Percentiles rank a stretch among this genome's conserved stretches.
These are phyloP conservation scores for Echeveria elegans DNA, from an alignment of 164 flowering plant species.

Conservation along the genomic window DNA sequence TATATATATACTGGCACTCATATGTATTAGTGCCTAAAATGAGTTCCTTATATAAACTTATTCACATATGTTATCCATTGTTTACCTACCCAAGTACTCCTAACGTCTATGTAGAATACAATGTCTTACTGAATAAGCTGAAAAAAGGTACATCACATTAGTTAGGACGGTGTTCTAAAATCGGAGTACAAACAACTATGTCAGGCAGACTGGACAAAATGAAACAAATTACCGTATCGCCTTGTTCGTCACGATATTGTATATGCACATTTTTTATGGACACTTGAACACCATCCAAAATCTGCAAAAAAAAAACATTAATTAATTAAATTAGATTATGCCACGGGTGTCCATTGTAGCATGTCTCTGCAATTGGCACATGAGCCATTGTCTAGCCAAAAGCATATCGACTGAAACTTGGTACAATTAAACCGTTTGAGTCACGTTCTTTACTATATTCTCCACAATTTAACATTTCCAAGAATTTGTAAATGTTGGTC, in stretches of 20 bases:
- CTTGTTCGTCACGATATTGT: slow-evolving; percentile 30
- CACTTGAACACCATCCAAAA: slow-evolving; percentile 85
- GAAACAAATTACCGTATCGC: slow-evolving; percentile 27
- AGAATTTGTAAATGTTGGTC: background rate
- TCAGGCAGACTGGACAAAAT: background rate
- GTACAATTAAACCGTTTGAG: background rate
- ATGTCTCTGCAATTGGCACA: background rate
- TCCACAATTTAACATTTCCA: background rate
- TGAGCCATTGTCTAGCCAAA: background rate
- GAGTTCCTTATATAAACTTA: background rate
- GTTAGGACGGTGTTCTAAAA: background rate
- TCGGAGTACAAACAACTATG: background rate
- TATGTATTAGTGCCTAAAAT: background rate
- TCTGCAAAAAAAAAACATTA: slow-evolving; percentile 24
- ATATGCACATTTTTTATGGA: slow-evolving; percentile 66
- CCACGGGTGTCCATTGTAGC: background rate
- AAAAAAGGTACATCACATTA: background rate
- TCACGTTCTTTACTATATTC: background rate
- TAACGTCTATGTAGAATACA: background rate
- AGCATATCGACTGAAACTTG: background rate
- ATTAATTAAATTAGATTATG: too few relatives aligned
- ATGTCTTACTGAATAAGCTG: background rate
- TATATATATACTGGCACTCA: background rate
- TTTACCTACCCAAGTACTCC: background rate
- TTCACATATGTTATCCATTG: background rate